Percentiles rank a stretch among this genome's conserved stretches.
These are phyloP conservation scores for Chaetomium olivaceum DNA, from an alignment of 2,329 filamentous ascomycete genomes.

Conservation along the genomic window DNA sequence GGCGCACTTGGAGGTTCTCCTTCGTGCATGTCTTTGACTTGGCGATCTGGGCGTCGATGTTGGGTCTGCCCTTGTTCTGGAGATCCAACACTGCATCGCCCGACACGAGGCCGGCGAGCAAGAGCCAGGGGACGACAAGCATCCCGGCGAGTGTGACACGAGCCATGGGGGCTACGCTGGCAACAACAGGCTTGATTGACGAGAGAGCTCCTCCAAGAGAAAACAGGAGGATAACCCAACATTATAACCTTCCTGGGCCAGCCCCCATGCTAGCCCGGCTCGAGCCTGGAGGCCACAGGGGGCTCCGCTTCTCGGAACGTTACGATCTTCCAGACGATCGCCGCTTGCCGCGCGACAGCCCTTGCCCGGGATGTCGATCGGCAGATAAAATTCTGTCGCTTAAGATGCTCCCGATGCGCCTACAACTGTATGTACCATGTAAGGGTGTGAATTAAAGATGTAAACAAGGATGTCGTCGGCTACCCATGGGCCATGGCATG, in stretches of 20 bases:
- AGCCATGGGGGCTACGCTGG: constrained; percentile 29
- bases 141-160: constrained; percentile 30
- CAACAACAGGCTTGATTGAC: background rate
- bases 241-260: background rate
- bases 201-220: background rate
- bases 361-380: constrained; percentile 16
- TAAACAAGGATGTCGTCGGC: constrained; percentile 23
- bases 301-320: constrained; percentile 11
- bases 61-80: constrained; percentile 34
- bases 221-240: background rate
- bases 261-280: background rate
- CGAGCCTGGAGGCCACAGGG: background rate
- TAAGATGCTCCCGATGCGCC: background rate
- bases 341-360: background rate
- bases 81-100: constrained; percentile 36
- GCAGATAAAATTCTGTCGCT: constrained; percentile 15
- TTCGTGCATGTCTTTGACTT: constrained; percentile 39
- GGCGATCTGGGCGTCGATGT: constrained; percentile 35
- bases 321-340: constrained; percentile 16
- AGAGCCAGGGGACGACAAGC: constrained; percentile 28
- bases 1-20: constrained; percentile 36
- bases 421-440: background rate
- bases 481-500: background rate
- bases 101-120: constrained; percentile 28
- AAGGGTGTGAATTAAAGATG: constrained; percentile 6